Conservation (phyloP, 2,329 filamentous ascomycete genomes). For the Curvularia lunata region DNA sequence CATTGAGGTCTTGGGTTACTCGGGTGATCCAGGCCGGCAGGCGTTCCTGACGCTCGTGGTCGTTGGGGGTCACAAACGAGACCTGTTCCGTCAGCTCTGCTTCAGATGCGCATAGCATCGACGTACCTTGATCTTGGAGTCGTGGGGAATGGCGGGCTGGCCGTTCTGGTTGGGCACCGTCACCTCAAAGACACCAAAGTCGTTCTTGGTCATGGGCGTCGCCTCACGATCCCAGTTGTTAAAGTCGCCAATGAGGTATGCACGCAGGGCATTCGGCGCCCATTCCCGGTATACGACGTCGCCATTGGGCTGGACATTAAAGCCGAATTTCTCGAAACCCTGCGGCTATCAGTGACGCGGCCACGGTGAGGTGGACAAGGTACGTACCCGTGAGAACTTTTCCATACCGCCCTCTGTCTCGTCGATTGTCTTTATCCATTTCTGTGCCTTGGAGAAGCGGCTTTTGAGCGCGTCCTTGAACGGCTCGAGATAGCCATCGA, state of each 20-base stretch:
- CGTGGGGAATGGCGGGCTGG: constrained; percentile 81
- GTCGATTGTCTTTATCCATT: constrained; percentile 86
- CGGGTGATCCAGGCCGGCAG: constrained; percentile 97
- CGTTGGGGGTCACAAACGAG: constrained; percentile 77
- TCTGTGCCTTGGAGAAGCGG: constrained; percentile 78
- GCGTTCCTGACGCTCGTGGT: constrained; percentile 79
- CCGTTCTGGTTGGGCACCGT: constrained; percentile 75
- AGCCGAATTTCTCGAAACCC: constrained; percentile 86
- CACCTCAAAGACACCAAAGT: constrained; percentile 87
- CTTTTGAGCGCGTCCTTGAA: constrained; percentile 79
- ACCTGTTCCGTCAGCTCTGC: constrained; percentile 62
- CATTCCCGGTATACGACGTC: constrained; percentile 94
- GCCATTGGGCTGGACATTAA: constrained; percentile 80
- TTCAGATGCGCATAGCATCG: background rate
- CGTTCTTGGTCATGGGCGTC: constrained; percentile 85
- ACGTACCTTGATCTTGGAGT: constrained; percentile 91
- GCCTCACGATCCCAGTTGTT: constrained; percentile 88
- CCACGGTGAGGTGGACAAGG: background rate
- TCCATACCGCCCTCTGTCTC: constrained; percentile 86
- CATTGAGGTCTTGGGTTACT: constrained; percentile 87
- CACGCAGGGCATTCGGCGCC: constrained; percentile 87
- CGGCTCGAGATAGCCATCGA: constrained; percentile 89
- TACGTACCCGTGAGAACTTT: constrained; percentile 80
- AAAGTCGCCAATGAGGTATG: constrained; percentile 92
- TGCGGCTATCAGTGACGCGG: constrained; percentile 50